These are phyloP conservation scores for Ruellia speciosa DNA, from an alignment of 305 asterid genomes.

Conservation along the genomic window DNA sequence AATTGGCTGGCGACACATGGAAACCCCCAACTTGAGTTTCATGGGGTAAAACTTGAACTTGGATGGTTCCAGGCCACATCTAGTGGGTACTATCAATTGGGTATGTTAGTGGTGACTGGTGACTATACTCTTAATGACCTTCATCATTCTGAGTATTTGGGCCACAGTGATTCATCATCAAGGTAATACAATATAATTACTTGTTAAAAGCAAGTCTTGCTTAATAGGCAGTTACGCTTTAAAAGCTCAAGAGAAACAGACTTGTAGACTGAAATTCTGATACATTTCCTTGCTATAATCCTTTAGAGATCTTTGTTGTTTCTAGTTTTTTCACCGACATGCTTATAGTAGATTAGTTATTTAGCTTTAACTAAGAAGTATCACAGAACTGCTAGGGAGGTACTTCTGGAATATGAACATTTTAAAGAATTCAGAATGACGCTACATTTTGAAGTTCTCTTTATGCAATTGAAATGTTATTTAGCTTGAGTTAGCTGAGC, in stretches of 20 bases:
- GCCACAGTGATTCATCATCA: slow-evolving; percentile 43
- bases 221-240: slow-evolving; percentile 5
- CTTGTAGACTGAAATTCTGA: slow-evolving; percentile 4
- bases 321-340: slow-evolving; percentile 8
- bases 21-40: slow-evolving; percentile 90
- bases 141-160: slow-evolving; percentile 50
- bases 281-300: not conserved
- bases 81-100: slow-evolving; percentile 89
- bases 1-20: slow-evolving; percentile 80
- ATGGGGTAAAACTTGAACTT: slow-evolving; percentile 73
- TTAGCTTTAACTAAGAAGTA: not conserved
- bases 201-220: slow-evolving; percentile 15
- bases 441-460: not conserved
- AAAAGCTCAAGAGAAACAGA: not conserved
- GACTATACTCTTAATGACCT: slow-evolving; percentile 54
- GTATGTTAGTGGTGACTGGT: slow-evolving; percentile 74
- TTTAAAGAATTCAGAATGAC: not conserved
- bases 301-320: not conserved
- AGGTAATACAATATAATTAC: slow-evolving; percentile 42
- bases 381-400: not conserved
- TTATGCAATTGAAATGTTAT: slow-evolving; percentile 17
- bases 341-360: slow-evolving; percentile 4
- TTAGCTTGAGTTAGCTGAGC: too few species aligned
- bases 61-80: slow-evolving; percentile 97
- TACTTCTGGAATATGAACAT: not conserved